Percentiles rank a stretch among this genome's conserved stretches.
Evolutionary conservation across 352 stramenopile genomes (phyloP).

Genomic region (Phytophthora quininea): DNA sequence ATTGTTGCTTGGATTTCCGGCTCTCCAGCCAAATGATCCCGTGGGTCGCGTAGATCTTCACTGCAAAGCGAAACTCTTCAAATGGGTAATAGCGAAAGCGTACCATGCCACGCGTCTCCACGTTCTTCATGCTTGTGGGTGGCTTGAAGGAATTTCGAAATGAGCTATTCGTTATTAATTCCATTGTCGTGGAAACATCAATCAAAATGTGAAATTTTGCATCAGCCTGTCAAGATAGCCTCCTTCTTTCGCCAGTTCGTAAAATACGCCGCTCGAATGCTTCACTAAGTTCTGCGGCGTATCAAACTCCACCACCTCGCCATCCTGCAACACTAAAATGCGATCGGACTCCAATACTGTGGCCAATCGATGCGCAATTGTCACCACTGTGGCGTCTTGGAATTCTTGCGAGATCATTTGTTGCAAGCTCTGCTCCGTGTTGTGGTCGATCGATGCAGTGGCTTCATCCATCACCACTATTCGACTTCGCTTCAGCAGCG

Average conservation of each 20-base stretch:
- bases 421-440: slow-evolving; percentile 66
- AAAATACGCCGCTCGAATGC: slow-evolving; percentile 14
- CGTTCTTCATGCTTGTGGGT: background rate
- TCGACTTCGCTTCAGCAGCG: slow-evolving; percentile 78
- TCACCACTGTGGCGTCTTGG: slow-evolving; percentile 87
- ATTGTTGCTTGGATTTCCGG: slow-evolving; percentile 13
- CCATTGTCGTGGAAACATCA: too few relatives aligned
- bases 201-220: too few relatives aligned
- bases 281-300: slow-evolving; percentile 43
- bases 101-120: background rate
- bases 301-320: slow-evolving; percentile 86
- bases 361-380: slow-evolving; percentile 92
- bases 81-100: slow-evolving; percentile 4
- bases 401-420: slow-evolving; percentile 89
- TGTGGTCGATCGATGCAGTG: slow-evolving; percentile 70
- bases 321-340: slow-evolving; percentile 87
- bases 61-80: slow-evolving; percentile 4
- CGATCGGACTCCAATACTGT: slow-evolving; percentile 91
- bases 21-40: slow-evolving; percentile 11
- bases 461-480: slow-evolving; percentile 96
- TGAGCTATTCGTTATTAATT: too few relatives aligned
- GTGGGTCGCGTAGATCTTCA: background rate
- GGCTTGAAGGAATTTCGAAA: background rate
- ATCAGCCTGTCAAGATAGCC: slow-evolving; percentile 8
- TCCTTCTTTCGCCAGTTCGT: slow-evolving; percentile 25